These are phyloP conservation scores for Centaurea solstitialis DNA, from an alignment of 129 eudicot genomes.

Conservation along the genomic window DNA sequence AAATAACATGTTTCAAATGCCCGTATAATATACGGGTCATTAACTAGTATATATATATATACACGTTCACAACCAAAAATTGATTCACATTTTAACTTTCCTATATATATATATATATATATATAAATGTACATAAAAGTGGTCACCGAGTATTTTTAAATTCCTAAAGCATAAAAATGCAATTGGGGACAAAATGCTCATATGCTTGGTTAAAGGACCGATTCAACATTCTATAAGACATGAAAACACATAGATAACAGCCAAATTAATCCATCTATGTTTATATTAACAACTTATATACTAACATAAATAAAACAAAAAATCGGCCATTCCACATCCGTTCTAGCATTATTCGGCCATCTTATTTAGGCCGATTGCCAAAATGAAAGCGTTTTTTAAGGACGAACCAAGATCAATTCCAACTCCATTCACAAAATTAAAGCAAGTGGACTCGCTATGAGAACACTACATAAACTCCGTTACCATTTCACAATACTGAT, in stretches of 20 bases:
- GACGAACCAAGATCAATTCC: background rate
- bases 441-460: background rate
- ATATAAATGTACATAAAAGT: too few relatives aligned
- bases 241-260: background rate
- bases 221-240: background rate
- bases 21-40: too few relatives aligned
- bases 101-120: too few relatives aligned
- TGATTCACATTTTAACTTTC: too few relatives aligned
- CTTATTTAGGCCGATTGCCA: background rate
- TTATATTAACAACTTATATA: background rate
- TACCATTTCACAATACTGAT: background rate
- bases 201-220: background rate
- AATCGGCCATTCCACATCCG: background rate
- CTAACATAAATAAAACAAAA: background rate
- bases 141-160: too few relatives aligned
- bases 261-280: background rate
- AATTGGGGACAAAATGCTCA: background rate
- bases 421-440: background rate
- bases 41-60: too few relatives aligned
- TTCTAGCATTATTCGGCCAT: background rate
- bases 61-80: too few relatives aligned
- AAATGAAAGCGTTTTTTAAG: background rate
- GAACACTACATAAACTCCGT: background rate
- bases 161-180: too few relatives aligned
- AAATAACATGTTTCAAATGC: too few relatives aligned